Base-by-base conservation (phyloP, 163 green algal species). In the Chlamydomonas reinhardtii region DNA sequence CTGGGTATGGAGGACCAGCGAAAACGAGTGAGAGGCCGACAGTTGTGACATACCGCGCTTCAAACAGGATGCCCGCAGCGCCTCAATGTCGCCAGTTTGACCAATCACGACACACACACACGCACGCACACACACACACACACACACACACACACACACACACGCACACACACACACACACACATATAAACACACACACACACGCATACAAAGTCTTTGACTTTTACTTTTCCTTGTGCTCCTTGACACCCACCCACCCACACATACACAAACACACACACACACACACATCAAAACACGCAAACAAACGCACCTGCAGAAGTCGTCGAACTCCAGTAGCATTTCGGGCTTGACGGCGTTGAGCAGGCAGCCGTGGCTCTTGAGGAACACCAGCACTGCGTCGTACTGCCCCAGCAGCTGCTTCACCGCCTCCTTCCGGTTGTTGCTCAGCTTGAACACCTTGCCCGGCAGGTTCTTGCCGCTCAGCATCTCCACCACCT, bases 301-400 rank as follows among this genome's bases (percentile, higher is more conserved):
- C 56, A 65, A 24, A 3, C 56, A 4, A 9, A n/a, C 76, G 1
- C 66, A 85, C 81, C 81, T 74, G 81, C 81, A 87, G 82, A 96
- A 94, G 86, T 97, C 94, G 27, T 94, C 90, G 4, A 48, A 65
- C 14, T 94, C 89, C 22, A 97, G 88, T 74, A 97, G 93, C 83
- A 95, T 91, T 87, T 97, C 94, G 15, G 95, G 92, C 88, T 96
- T 97, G n/a, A 97, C 92, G 12, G 88, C 76, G 80, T 96, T 97
- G 20, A 97, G 88, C 81, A 96, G 86, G 48, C 89, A 94, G 37
- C 94, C 94, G 71, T 94, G 88, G 25, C 39, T 61, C 82, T 94
- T 93, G 34, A 97, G 91, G 83, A 93, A 92, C 19, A 84, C 87
- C 43, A 97, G 87, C 37, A 96, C 72, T 24, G 87, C 88, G 25